Evolutionary conservation across 176 grass and related monocot species (phyloP).

Genomic region (Oryza punctata): DNA sequence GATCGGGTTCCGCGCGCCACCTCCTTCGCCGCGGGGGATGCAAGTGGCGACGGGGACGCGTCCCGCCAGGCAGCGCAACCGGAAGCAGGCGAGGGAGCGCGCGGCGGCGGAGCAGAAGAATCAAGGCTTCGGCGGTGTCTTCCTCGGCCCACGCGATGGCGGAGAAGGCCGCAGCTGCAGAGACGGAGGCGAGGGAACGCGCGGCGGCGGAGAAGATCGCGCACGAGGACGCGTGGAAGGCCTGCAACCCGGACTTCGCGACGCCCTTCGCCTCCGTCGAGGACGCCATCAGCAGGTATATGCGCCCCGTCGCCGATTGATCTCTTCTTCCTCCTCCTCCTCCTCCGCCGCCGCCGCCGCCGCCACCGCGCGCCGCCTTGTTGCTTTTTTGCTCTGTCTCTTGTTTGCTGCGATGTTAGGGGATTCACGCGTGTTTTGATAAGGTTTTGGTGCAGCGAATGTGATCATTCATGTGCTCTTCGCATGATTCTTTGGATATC

Average conservation of each 20-base stretch:
- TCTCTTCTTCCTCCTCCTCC: neutral
- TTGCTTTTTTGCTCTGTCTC: too few species aligned
- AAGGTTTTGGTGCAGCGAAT: too few species aligned
- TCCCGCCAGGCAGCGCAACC: neutral
- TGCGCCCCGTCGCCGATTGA: neutral
- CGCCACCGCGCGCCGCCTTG: neutral
- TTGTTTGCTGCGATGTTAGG: too few species aligned
- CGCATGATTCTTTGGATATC: neutral
- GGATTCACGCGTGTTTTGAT: too few species aligned
- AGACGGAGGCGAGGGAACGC: conserved; percentile 5
- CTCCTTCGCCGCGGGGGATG: too few species aligned
- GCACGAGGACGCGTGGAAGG: conserved; percentile 59
- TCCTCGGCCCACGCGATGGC: neutral
- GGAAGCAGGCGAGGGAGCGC: neutral
- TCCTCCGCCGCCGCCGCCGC: neutral
- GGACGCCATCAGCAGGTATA: conserved; percentile 67
- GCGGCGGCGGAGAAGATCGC: conserved; percentile 61
- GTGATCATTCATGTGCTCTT: neutral
- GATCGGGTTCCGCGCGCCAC: neutral
- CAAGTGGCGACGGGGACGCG: too few species aligned
- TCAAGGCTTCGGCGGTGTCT: neutral
- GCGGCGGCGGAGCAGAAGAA: neutral
- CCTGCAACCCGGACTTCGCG: conserved; percentile 46
- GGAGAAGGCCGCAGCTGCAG: too few species aligned
- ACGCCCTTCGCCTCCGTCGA: conserved; percentile 66